phyloP scores from a whole-genome alignment of 257 asterid species.

The Salvia rosmarinus region DNA sequence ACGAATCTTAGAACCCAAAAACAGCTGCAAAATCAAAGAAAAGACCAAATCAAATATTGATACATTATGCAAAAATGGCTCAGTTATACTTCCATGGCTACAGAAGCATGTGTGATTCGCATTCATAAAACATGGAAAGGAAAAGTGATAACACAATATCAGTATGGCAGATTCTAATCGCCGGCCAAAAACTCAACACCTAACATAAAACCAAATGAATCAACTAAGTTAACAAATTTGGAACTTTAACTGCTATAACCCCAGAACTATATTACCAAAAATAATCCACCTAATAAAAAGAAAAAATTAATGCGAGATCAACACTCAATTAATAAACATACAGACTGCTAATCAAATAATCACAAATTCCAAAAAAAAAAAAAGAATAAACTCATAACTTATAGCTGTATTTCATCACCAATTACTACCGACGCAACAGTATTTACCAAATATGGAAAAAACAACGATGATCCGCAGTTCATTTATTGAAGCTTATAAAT shows the following conservation, averaged over 20 bases:
- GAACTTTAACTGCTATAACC: constrained; percentile 28
- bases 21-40: constrained; percentile 25
- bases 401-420: constrained; percentile 23
- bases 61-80: constrained; percentile 24
- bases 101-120: constrained; percentile 20
- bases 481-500: constrained; percentile 46
- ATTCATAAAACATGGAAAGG: constrained; percentile 1
- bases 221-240: constrained; percentile 14
- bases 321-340: constrained; percentile 30
- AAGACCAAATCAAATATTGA: constrained; percentile 13
- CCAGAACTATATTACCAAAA: constrained; percentile 19
- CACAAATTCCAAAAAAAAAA: neutral
- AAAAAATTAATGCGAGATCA: constrained; percentile 9
- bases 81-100: constrained; percentile 22
- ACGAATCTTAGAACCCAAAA: constrained; percentile 30
- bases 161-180: constrained; percentile 29
- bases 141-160: neutral
- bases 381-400: neutral
- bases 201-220: constrained; percentile 13
- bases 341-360: constrained; percentile 25
- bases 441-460: constrained; percentile 37
- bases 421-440: constrained; percentile 30
- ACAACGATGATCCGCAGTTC: constrained; percentile 26
- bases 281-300: constrained; percentile 2
- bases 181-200: constrained; percentile 28